Base-by-base conservation (phyloP, 352 stramenopile genomes). In the Phytophthora quininea region DNA sequence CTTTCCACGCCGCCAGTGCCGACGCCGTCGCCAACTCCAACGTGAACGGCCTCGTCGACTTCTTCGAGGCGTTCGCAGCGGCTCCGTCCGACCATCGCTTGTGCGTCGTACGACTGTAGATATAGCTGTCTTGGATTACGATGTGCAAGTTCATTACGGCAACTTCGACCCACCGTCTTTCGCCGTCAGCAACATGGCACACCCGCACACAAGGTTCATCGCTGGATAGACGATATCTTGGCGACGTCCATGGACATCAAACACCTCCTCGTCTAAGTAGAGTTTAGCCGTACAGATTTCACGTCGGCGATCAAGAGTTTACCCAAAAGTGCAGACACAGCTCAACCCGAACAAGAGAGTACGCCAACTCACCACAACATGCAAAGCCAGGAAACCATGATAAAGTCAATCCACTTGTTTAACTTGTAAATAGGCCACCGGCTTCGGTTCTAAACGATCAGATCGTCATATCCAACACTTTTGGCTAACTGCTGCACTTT, bases 261-360 rank as follows among this genome's bases (percentile, higher is more conserved):
- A 42, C 66, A 71, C 48, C 64, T 89, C 35, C 70, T 70, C 2
- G 52, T 86, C 19, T 24, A 24, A 24, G 19, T 24, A 62, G 71
- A 62, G 32, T 82, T 81, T 58, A 87, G 79, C 46, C 77, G 86
- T 58, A 62, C 87, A 53, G 77, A 89, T 69, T 85, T 84, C 35
- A 84, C 69, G 14, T 87, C 76, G 80, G 68, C 73, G 2, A 51
- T 61, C 31, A 69, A 86, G 10, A 11, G 35, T 40, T 6, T 40
- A 40, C 35, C 35, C 6, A 11, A 11, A 40, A 6, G 35, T 40
- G 35, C 35, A 11, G 6, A 11, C 10, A 40, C 35, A 40, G 35
- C 35, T 40, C 10, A 40, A 40, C 35, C 6, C 35, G 35, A 11
- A 40, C 10, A 11, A 11, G 6, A 11, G 35, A 40, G 35, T 40